Evolutionary conservation across 73 alveolate genomes (phyloP), one percentile per base, ranked within the genome.

Genomic region (Paramecium pentaurelia): DNA sequence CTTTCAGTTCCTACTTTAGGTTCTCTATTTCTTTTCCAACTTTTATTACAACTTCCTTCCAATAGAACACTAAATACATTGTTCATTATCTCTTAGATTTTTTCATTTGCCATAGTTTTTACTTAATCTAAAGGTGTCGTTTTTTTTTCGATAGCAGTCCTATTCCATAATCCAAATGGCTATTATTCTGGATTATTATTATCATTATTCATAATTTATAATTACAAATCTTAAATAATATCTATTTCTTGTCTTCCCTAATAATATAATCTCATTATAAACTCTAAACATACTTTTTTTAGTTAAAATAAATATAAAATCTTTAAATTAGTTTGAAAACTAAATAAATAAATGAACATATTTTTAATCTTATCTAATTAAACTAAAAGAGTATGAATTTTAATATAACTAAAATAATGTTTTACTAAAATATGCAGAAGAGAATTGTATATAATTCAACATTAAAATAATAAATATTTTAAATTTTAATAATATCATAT

Each of bases 161-260:
- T 80, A 45, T 80, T 49, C 91, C 91, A 80, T 27, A 45, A 25
- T 44, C 91, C 91, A 38, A 73, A 73, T 5, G 45, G 47, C 27
- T 73, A 36, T 73, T 73, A 32, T 11, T 73, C 84, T 64, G 84
- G 84, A 64, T 64, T 64, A 54, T 54, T 18, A 54, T 54, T 54
- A 54, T 54, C 70, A 54, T 54, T 54, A 54, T 54, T 54, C 70
- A 54, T 54, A 54, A 54, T 54, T 54, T 54, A 54, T 54, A 54
- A 49, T 49, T 49, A 49, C 60, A 49, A 54, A n/a, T 18, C 70
- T 54, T n/a, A 54, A 54, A 54, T 18, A 18, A 54, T 54, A 5
- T 18, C 60, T 4, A 47, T 47, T n/a, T n/a, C 28, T 16, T 54
- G 34, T 22, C 32, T 4, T 54, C 32, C 34, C 25, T 0, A 16